Conservation (phyloP, 2,329 filamentous ascomycete species). For the Gaeumannomyces sp. region DNA sequence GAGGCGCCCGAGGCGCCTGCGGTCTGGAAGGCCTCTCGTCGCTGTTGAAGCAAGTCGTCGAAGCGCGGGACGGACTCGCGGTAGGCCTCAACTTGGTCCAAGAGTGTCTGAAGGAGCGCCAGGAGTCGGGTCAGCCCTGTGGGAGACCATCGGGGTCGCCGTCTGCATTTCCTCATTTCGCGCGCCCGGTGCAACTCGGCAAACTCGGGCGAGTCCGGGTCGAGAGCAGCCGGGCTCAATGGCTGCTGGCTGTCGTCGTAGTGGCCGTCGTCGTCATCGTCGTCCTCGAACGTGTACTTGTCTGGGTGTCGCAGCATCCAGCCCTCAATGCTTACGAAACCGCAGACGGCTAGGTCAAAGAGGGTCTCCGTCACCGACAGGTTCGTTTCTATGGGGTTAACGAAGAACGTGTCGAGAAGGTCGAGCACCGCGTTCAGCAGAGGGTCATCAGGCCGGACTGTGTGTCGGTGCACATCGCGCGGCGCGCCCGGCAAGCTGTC, state of each 20-base stretch:
- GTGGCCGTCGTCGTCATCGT: conserved; percentile 29
- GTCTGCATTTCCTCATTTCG: conserved; percentile 44
- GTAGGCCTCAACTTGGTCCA: conserved; percentile 57
- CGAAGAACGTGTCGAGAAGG: conserved; percentile 73
- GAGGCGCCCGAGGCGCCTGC: conserved; percentile 39
- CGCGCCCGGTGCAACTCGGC: conserved; percentile 38
- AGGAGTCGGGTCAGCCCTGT: conserved; percentile 49
- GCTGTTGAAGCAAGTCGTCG: conserved; percentile 62
- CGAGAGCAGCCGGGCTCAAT: conserved; percentile 33
- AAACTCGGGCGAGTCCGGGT: conserved; percentile 33
- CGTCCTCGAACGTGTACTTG: conserved; percentile 49
- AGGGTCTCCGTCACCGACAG: conserved; percentile 79
- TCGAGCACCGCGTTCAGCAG: conserved; percentile 58
- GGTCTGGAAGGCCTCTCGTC: conserved; percentile 57
- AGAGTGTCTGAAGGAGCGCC: conserved; percentile 50
- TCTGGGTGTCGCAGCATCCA: conserved; percentile 75
- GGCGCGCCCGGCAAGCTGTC: conserved; percentile 54
- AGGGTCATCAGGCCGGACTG: conserved; percentile 55
- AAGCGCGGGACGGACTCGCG: conserved; percentile 63
- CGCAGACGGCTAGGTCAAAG: conserved; percentile 76
- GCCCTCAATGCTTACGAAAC: conserved; percentile 78
- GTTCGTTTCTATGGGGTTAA: conserved; percentile 88
- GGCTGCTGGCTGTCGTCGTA: conserved; percentile 31
- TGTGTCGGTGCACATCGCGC: conserved; percentile 54
- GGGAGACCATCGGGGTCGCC: conserved; percentile 46